Conservation (phyloP, 805 yeast genomes). For the Cyberlindnera petersonii region DNA sequence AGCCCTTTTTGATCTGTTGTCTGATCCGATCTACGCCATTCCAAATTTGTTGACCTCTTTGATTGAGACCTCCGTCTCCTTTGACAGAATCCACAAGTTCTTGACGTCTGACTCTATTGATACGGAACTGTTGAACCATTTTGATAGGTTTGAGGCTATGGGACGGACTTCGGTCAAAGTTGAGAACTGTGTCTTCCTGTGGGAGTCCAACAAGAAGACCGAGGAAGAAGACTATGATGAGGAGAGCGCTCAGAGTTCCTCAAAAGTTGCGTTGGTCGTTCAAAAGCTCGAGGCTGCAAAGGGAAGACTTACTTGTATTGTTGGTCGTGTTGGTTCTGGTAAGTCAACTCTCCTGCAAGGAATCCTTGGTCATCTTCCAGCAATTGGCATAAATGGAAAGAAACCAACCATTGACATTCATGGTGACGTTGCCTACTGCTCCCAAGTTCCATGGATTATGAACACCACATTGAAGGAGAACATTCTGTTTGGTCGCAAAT, state of each 20-base stretch:
- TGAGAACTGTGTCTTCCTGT: slow-evolving; percentile 49
- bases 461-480: slow-evolving; percentile 90
- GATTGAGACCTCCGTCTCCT: slow-evolving; percentile 56
- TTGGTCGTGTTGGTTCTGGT: slow-evolving; percentile 68
- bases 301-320: slow-evolving; percentile 54
- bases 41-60: slow-evolving; percentile 55
- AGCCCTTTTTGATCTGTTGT: slow-evolving; percentile 53
- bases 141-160: slow-evolving; percentile 21
- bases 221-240: slow-evolving; percentile 34
- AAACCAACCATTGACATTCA: slow-evolving; percentile 37
- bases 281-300: slow-evolving; percentile 44
- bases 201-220: slow-evolving; percentile 35
- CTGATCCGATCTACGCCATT: slow-evolving; percentile 55
- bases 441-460: slow-evolving; percentile 96
- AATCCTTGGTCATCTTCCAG: slow-evolving; percentile 48
- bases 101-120: slow-evolving; percentile 46
- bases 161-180: slow-evolving; percentile 36
- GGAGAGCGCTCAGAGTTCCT: slow-evolving; percentile 42
- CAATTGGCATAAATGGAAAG: slow-evolving; percentile 29
- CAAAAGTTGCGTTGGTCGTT: slow-evolving; percentile 44
- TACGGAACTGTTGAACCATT: slow-evolving; percentile 30
- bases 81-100: slow-evolving; percentile 49
- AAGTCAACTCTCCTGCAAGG: slow-evolving; percentile 43
- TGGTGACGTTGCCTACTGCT: slow-evolving; percentile 84
- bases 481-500: slow-evolving; percentile 83